Evolutionary conservation across 2,329 filamentous ascomycete species (phyloP).

Genomic region (Capronia epimyces): DNA sequence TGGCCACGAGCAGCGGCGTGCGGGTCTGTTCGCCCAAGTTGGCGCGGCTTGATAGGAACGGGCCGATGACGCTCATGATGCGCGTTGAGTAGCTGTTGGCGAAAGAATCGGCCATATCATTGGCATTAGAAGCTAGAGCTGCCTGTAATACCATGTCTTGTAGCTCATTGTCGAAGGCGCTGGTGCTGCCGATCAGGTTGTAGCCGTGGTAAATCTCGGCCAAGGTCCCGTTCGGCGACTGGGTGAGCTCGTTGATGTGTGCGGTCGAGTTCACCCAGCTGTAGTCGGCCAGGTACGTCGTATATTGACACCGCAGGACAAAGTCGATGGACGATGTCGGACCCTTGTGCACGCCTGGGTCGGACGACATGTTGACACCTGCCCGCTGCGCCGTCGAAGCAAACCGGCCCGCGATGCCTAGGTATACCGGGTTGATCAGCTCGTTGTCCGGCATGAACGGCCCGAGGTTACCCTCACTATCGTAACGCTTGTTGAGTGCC

Average conservation of each 20-base stretch:
- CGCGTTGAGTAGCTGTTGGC: constrained; percentile 21
- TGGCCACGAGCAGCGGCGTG: constrained; percentile 22
- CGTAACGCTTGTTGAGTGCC: constrained; percentile 19
- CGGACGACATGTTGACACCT: constrained; percentile 16
- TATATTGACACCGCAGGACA: constrained; percentile 22
- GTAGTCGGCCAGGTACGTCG: constrained; percentile 25
- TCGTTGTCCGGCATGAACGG: constrained; percentile 19
- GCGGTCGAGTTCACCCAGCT: constrained; percentile 23
- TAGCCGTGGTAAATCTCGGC: constrained; percentile 28
- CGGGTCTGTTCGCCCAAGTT: constrained; percentile 23
- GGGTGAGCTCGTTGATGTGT: constrained; percentile 10
- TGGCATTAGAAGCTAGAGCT: constrained; percentile 12
- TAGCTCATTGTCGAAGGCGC: constrained; percentile 22
- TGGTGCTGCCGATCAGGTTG: constrained; percentile 9
- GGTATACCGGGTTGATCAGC: constrained; percentile 25
- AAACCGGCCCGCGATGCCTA: constrained; percentile 22
- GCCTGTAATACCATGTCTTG: constrained; percentile 20
- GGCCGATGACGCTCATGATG: constrained; percentile 25
- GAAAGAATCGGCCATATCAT: constrained; percentile 16
- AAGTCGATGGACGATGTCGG: constrained; percentile 17
- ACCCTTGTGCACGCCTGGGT: constrained; percentile 14
- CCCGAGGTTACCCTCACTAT: constrained; percentile 14
- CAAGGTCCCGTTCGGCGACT: constrained; percentile 24
- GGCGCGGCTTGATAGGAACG: constrained; percentile 18
- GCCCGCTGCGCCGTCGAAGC: constrained; percentile 10